Conservation (phyloP, 805 yeast species). For the Debaryomyces maramus region DNA sequence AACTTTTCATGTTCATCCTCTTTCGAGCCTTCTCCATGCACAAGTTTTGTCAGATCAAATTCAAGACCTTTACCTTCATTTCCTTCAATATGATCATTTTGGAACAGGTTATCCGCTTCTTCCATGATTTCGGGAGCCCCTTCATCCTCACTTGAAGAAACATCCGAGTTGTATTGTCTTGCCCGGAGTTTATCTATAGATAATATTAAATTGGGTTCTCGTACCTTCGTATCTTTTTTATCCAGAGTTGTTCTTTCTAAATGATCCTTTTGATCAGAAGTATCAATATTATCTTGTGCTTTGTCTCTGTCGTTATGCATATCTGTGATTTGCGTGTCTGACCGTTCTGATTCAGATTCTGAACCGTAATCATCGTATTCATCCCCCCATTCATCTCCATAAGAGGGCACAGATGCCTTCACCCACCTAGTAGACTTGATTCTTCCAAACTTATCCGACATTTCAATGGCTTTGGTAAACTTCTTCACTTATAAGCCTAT, state of each 20-base stretch:
- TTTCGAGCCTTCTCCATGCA: too few species aligned
- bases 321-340: slow-evolving; percentile 6
- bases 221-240: not conserved
- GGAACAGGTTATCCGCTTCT: not conserved
- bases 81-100: not conserved
- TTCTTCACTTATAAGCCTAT: too few species aligned
- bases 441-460: slow-evolving; percentile 41
- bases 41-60: not conserved
- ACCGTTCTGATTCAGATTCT: slow-evolving; percentile 10
- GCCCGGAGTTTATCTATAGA: slow-evolving; percentile 32
- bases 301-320: not conserved
- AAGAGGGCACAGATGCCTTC: slow-evolving; percentile 41
- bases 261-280: not conserved
- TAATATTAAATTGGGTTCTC: slow-evolving; percentile 25
- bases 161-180: slow-evolving; percentile 15
- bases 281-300: too few species aligned
- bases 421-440: slow-evolving; percentile 47
- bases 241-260: too few species aligned
- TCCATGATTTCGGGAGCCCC: slow-evolving; percentile 3
- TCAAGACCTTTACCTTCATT: not conserved
- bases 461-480: too few species aligned
- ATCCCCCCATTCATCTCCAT: slow-evolving; percentile 45
- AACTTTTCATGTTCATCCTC: not conserved
- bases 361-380: slow-evolving; percentile 28
- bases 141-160: slow-evolving; percentile 17